These are phyloP conservation scores for Colletotrichum chrysophilum DNA, from an alignment of 2,329 filamentous ascomycete species.

Conservation along the genomic window DNA sequence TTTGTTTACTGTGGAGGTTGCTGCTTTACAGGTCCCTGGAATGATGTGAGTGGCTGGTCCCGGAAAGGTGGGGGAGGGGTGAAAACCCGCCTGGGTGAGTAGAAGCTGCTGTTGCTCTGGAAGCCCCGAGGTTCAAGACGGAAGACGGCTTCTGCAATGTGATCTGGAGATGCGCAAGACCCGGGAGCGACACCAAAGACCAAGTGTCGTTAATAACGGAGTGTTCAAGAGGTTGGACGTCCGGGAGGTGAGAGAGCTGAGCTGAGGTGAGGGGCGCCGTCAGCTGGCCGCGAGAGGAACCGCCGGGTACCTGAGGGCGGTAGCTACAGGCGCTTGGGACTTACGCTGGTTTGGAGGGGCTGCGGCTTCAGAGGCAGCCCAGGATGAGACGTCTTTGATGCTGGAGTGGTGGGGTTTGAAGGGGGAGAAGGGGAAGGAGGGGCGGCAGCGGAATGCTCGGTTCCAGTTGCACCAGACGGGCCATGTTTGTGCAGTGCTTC, in stretches of 20 bases:
- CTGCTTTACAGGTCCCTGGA: neutral
- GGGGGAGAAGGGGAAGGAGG: neutral
- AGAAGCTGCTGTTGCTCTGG: neutral
- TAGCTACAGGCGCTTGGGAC: neutral
- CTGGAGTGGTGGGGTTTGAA: slow-evolving; percentile 8
- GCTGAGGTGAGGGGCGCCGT: neutral
- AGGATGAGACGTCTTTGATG: slow-evolving; percentile 16
- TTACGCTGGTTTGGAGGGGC: neutral
- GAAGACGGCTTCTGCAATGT: neutral
- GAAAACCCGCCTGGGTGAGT: slow-evolving; percentile 5
- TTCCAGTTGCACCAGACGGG: neutral
- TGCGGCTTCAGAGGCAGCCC: slow-evolving; percentile 1
- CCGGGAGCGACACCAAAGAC: neutral
- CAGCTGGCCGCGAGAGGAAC: neutral
- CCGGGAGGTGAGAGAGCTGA: neutral
- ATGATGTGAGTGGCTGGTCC: slow-evolving; percentile 10
- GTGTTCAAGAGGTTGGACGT: neutral
- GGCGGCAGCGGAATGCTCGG: neutral
- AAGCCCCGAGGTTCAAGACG: neutral
- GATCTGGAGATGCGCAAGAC: neutral
- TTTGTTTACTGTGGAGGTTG: neutral
- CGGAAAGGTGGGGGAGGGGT: slow-evolving; percentile 8
- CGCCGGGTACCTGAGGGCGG: neutral
- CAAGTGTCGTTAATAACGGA: slow-evolving; percentile 5
- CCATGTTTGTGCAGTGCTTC: neutral